phyloP scores from a whole-genome alignment of 2,329 filamentous ascomycete species.

The Lecanosticta acicola region DNA sequence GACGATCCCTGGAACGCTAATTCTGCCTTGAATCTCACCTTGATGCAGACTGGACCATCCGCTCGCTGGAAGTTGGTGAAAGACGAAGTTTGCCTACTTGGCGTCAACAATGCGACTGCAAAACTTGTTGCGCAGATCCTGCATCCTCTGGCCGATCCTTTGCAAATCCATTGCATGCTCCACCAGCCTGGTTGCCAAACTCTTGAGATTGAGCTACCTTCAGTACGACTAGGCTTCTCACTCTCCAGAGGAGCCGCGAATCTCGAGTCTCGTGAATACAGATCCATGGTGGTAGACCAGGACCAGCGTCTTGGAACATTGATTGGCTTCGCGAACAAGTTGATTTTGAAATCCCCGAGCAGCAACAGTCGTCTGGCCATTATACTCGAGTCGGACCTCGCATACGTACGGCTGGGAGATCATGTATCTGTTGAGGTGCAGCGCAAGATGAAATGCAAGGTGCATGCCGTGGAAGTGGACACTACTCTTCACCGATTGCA shows the following conservation, averaged over 20 bases:
- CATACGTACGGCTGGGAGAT: slow-evolving; percentile 40
- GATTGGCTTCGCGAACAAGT: slow-evolving; percentile 55
- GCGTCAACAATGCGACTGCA: slow-evolving; percentile 22
- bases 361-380: slow-evolving; percentile 48
- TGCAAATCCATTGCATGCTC: slow-evolving; percentile 15
- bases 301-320: slow-evolving; percentile 56
- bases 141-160: slow-evolving; percentile 11
- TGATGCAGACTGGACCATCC: not conserved
- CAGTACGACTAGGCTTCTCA: slow-evolving; percentile 21
- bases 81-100: slow-evolving; percentile 5
- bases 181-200: not conserved
- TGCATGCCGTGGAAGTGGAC: slow-evolving; percentile 50
- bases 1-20: slow-evolving; percentile 18
- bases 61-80: slow-evolving; percentile 32
- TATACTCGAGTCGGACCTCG: slow-evolving; percentile 35
- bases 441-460: slow-evolving; percentile 44
- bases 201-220: slow-evolving; percentile 20
- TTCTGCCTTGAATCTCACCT: not conserved
- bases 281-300: slow-evolving; percentile 34
- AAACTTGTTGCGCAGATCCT: slow-evolving; percentile 51
- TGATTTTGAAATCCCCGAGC: slow-evolving; percentile 42
- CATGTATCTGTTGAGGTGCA: slow-evolving; percentile 34
- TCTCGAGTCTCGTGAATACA: slow-evolving; percentile 21
- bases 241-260: slow-evolving; percentile 5
- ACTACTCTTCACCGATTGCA: slow-evolving; percentile 53